Evolutionary conservation across 352 stramenopile species (phyloP), one percentile per base, ranked within the genome.

Genomic region (Blastocystis sp.): DNA sequence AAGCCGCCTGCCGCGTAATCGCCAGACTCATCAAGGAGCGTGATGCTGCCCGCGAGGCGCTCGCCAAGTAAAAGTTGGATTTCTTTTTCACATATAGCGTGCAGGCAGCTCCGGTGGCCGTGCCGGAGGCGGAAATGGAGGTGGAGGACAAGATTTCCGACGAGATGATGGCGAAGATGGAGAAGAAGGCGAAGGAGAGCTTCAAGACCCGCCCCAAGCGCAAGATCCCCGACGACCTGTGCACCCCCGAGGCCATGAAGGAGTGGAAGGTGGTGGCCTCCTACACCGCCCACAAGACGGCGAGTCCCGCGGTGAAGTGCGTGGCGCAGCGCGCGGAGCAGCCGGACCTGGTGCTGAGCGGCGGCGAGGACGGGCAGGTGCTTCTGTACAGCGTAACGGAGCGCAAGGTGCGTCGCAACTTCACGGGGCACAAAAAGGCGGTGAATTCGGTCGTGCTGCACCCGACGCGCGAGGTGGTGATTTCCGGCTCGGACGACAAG

Each of bases 1-100:
- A 98, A 91, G 95, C 95, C 5, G 95, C 95, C 9, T 95, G 96
- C 71, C 92, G 95, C 84, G 95, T 98, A 34, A 96, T 98, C 86
- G 95, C 95, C 34, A 91, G 95, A 19, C 87, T 98, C 7, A 93
- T 94, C 65, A 91, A 91, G 41, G 95, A 95, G 90, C 90, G 92
- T 21, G 92, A 95, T 89, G 90, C 91, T 62, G 90, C 90, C 1
- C 78, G 89, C 40, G 89, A 90, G 71, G 81, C 89, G 65, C 86
- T 94, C 65, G 88, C 91, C 64, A 74, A 86, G 53, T 91, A 89
- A 69, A 89, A 91, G 45, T 89, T 74, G 7, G 77, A 28, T 45
- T 21, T 62, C 21, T 40, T 62, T 21, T 89, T 11, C 62, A 38
- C n/a, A 14, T 87, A 5, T 62, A 87, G 77, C 48, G 77, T 87